Evolutionary conservation across 306 rosid genomes (phyloP), one percentile per base, ranked within the genome.

Genomic region (Luffa acutangula): DNA sequence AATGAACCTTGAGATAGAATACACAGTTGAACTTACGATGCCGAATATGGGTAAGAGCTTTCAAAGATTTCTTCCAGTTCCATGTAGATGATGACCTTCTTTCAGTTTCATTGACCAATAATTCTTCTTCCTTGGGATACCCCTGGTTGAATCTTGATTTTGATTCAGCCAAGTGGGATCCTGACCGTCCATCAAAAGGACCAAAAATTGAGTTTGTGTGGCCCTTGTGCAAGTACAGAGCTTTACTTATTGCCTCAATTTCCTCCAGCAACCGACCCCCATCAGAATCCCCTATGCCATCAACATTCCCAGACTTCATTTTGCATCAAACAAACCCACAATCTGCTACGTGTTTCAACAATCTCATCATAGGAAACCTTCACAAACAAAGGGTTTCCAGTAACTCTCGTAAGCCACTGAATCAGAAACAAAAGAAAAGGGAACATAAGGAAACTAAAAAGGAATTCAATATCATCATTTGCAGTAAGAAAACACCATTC

Each of bases 1-100:
- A 88, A 79, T 87, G 94, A 36, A 89, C 93, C 64, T 88, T 87
- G 72, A 93, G 90, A 67, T 54, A 86, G 80, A 91, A 93, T 51
- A 88, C 79, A 79, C 97, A 89, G 36, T 43, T 79, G 42, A 89
- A 83, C 79, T 88, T 93, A 2, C 83, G 87, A 60, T 85, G 73
- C 77, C 93, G 90, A n/a, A 93, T 80, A 67, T 85, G 91, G 1
- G 86, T 81, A 36, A 93, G 87, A 82, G 89, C 90, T 83, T 89
- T 91, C 70, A 93, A 88, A 57, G 97, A 91, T 75, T 88, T 93
- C 93, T 86, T 93, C 96, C 96, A 93, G 76, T 83, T 91, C 97
- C 96, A 93, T 13, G 74, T 13, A 9, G 86, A 70, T 70, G 74
- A 81, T 71, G 87, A 66, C 58, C 83, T 91, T 79, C 80, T 88